Conservation (phyloP, 2,329 filamentous ascomycete genomes). For the Botrytis sinoallii region DNA sequence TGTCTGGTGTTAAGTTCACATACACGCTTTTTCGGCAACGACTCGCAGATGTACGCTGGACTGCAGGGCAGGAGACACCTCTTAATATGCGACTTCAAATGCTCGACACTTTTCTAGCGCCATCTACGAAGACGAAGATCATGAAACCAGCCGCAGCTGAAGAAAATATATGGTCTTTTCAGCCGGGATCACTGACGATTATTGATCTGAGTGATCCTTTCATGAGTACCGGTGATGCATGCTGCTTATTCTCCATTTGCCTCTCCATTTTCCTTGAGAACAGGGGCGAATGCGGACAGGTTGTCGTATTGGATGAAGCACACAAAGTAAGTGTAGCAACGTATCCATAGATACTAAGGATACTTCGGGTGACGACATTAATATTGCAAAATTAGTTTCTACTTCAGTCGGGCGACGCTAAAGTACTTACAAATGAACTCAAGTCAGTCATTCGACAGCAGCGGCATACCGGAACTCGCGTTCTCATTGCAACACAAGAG, state of each 20-base stretch:
- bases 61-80: slow-evolving; percentile 37
- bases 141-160: not conserved
- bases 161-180: slow-evolving; percentile 10
- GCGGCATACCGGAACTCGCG: slow-evolving; percentile 62
- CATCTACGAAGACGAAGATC: not conserved
- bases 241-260: slow-evolving; percentile 69
- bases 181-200: slow-evolving; percentile 57
- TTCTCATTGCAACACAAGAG: slow-evolving; percentile 75
- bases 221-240: slow-evolving; percentile 63
- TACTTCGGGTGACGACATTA: not conserved
- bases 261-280: slow-evolving; percentile 63
- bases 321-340: slow-evolving; percentile 51
- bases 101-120: slow-evolving; percentile 60
- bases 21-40: not conserved
- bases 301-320: slow-evolving; percentile 72
- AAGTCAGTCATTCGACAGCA: slow-evolving; percentile 65
- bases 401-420: slow-evolving; percentile 53
- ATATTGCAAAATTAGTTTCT: slow-evolving; percentile 48
- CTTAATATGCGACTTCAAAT: slow-evolving; percentile 59
- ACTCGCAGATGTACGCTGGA: slow-evolving; percentile 31
- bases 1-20: not conserved
- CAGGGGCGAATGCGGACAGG: slow-evolving; percentile 47
- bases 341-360: not conserved
- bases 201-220: slow-evolving; percentile 73
- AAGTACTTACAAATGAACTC: slow-evolving; percentile 58